Percentiles rank a stretch among this genome's conserved stretches.
Evolutionary conservation across 2,329 filamentous ascomycete species (phyloP).

Genomic region (Sphaceloma murrayae): DNA sequence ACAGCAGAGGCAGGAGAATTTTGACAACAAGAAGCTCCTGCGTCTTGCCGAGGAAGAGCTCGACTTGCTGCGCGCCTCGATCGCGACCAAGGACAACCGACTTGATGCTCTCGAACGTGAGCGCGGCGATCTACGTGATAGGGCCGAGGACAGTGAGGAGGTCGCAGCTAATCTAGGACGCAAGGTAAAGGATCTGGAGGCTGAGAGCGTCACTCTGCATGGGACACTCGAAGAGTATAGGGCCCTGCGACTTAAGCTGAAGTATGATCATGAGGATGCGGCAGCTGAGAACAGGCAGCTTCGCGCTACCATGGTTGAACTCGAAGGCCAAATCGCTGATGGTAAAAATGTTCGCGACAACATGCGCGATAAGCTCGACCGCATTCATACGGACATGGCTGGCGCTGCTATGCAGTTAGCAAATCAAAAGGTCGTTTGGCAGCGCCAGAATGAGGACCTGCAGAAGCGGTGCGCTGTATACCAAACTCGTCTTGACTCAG

Average conservation of each 20-base stretch:
- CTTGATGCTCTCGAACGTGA: conserved; percentile 36
- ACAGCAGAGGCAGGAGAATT: conserved; percentile 19
- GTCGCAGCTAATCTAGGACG: conserved; percentile 22
- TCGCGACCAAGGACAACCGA: conserved; percentile 35
- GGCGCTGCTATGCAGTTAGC: conserved; percentile 68
- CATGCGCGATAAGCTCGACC: conserved; percentile 75
- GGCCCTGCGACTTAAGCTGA: conserved; percentile 49
- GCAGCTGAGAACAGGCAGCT: conserved; percentile 61
- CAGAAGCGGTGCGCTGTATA: conserved; percentile 46
- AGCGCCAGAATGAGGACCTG: conserved; percentile 55
- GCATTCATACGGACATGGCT: conserved; percentile 79
- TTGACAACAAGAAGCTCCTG: conserved; percentile 36
- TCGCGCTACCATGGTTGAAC: conserved; percentile 60
- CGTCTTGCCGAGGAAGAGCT: conserved; percentile 43
- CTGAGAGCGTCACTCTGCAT: conserved; percentile 52
- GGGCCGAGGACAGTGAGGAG: conserved; percentile 30
- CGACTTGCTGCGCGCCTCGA: conserved; percentile 35
- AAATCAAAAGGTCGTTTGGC: conserved; percentile 70
- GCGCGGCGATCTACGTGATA: conserved; percentile 32
- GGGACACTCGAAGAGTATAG: conserved; percentile 57
- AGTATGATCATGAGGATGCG: conserved; percentile 47
- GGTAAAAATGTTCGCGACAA: conserved; percentile 74
- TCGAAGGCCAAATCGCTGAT: conserved; percentile 73
- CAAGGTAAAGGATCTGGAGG: conserved; percentile 36
- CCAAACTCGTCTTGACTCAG: conserved; percentile 41